Percentiles rank a stretch among this genome's conserved stretches.
phyloP scores from a whole-genome alignment of 441 rosid genomes.

The Jatropha multifida region DNA sequence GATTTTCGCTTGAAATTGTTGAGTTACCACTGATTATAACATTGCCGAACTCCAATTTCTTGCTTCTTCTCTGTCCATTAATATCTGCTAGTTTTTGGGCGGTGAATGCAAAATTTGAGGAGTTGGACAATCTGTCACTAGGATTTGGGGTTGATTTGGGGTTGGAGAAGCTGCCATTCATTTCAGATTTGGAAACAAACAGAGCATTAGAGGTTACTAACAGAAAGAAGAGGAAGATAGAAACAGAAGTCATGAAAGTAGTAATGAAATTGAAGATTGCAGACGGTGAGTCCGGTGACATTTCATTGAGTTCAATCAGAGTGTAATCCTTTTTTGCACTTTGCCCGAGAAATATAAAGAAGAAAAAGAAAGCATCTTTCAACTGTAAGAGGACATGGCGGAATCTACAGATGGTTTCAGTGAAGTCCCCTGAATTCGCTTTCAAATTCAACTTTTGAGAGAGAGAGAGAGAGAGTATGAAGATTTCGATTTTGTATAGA shows the following conservation, averaged over 20 bases:
- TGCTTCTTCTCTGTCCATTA: background rate
- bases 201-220: constrained; percentile 5
- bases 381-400: background rate
- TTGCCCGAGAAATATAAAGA: background rate
- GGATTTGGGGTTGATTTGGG: background rate
- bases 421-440: background rate
- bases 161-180: background rate
- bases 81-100: background rate
- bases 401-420: background rate
- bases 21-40: constrained; percentile 48
- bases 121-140: background rate
- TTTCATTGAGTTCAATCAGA: constrained; percentile 5
- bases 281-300: constrained; percentile 10
- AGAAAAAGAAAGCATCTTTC: background rate
- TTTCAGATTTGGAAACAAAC: background rate
- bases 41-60: constrained; percentile 24
- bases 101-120: background rate
- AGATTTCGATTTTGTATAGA: constrained; percentile 17
- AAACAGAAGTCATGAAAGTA: constrained; percentile 14
- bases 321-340: background rate
- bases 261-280: constrained; percentile 4
- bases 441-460: constrained; percentile 2
- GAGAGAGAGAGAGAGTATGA: background rate
- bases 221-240: constrained; percentile 24
- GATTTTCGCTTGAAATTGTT: constrained; percentile 44